Conservation (phyloP, 2,329 filamentous ascomycete genomes). For the Pseudopithomyces maydicus region DNA sequence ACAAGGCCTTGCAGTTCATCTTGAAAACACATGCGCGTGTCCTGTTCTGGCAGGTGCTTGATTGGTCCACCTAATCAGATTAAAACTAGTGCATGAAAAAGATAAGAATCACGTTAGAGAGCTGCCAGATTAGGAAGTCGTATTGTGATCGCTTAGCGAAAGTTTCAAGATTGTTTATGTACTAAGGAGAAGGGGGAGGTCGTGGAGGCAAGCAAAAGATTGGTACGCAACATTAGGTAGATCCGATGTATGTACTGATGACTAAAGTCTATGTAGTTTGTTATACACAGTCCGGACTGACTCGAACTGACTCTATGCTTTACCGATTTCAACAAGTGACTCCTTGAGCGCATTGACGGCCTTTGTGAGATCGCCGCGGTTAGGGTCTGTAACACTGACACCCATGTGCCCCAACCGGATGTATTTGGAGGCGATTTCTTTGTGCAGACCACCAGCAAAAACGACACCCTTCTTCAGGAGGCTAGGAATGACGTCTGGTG, state of each 20-base stretch:
- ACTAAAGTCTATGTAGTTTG: background rate
- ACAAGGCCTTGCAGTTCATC: background rate
- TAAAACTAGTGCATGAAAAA: background rate
- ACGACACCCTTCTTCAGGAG: slow-evolving; percentile 86
- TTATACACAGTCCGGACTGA: background rate
- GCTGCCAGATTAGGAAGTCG: background rate
- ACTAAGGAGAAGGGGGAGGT: no score
- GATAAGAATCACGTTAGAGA: background rate
- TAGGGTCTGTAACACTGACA: slow-evolving; percentile 83
- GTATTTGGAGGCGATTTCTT: slow-evolving; percentile 91
- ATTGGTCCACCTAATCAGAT: background rate
- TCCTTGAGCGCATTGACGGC: slow-evolving; percentile 79
- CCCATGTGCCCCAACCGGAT: slow-evolving; percentile 98
- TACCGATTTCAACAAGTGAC: slow-evolving; percentile 74
- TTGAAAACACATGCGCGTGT: background rate
- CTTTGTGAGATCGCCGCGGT: slow-evolving; percentile 79
- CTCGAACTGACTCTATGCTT: slow-evolving; percentile 31
- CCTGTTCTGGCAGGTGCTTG: slow-evolving; percentile 1
- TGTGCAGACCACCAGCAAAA: slow-evolving; percentile 94
- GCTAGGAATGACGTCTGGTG: slow-evolving; percentile 82
- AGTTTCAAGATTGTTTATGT: no score
- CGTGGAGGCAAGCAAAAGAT: no score
- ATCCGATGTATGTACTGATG: background rate
- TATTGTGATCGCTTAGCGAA: no score
- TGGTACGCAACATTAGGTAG: no score